These are phyloP conservation scores for Cryomyces minteri DNA, from an alignment of 495 filamentous ascomycete genomes.

Conservation along the genomic window DNA sequence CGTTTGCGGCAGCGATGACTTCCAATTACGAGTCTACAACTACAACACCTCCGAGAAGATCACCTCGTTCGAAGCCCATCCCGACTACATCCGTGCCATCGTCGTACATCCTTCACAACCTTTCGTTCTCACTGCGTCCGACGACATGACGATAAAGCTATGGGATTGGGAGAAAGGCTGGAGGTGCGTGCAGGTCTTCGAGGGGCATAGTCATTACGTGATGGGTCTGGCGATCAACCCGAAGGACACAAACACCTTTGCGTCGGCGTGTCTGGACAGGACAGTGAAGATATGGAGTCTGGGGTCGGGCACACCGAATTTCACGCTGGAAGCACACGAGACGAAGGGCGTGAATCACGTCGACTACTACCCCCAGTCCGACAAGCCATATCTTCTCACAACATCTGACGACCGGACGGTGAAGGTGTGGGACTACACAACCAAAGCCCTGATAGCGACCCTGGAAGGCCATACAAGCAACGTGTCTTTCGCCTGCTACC, in stretches of 20 bases:
- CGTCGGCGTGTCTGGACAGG: constrained; percentile 75
- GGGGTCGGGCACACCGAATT: constrained; percentile 76
- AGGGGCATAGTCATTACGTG: constrained; percentile 95
- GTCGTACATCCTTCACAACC: constrained; percentile 93
- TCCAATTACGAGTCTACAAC: constrained; percentile 90
- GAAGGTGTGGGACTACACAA: constrained; percentile 98
- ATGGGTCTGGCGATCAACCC: constrained; percentile 99
- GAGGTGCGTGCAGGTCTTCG: constrained; percentile 96
- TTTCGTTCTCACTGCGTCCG: constrained; percentile 87
- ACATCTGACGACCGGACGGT: constrained; percentile 66
- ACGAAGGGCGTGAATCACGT: constrained; percentile 97
- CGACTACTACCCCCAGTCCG: constrained; percentile 90
- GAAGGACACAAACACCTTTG: constrained; percentile 97
- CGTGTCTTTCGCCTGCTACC: constrained; percentile 97
- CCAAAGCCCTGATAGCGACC: constrained; percentile 89
- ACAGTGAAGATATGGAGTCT: constrained; percentile 98
- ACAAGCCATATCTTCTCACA: constrained; percentile 93
- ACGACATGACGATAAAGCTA: constrained; percentile 99
- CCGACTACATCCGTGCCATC: constrained; percentile 96
- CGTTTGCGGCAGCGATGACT: constrained; percentile 95
- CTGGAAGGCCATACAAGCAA: constrained; percentile 96
- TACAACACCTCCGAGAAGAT: constrained; percentile 99
- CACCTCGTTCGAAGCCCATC: constrained; percentile 93
- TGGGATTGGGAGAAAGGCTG: constrained; percentile 99
- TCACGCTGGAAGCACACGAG: constrained; percentile 92